Evolutionary conservation across 352 stramenopile genomes (phyloP).

Genomic region (Phytopythium ostracodes): DNA sequence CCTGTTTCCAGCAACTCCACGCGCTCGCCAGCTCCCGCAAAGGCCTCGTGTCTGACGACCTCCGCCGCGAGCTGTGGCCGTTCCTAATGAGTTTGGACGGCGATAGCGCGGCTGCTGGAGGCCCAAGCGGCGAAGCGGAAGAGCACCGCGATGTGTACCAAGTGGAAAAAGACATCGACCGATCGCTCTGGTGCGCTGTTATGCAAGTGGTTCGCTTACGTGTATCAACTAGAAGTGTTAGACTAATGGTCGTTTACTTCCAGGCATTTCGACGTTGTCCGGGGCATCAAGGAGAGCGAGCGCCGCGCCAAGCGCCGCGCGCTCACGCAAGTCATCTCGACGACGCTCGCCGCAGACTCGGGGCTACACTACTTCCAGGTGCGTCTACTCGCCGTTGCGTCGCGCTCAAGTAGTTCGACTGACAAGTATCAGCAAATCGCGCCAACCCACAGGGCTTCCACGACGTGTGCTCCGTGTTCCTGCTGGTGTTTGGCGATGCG

Average conservation of each 20-base stretch:
- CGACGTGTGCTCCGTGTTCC: slow-evolving; percentile 88
- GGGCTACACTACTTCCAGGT: slow-evolving; percentile 82
- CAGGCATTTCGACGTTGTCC: slow-evolving; percentile 73
- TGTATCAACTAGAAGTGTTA: background rate
- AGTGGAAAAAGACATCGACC: slow-evolving; percentile 83
- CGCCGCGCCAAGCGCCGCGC: slow-evolving; percentile 50
- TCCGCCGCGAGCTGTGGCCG: slow-evolving; percentile 60
- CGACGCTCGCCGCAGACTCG: slow-evolving; percentile 37
- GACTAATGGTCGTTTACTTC: background rate
- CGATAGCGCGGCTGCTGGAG: slow-evolving; percentile 9
- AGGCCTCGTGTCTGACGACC: slow-evolving; percentile 53
- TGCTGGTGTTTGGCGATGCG: slow-evolving; percentile 77
- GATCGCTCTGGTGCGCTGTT: slow-evolving; percentile 56
- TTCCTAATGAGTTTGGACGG: slow-evolving; percentile 36
- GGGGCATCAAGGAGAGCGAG: slow-evolving; percentile 56
- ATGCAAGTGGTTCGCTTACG: background rate
- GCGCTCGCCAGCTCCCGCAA: slow-evolving; percentile 47
- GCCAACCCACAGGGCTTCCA: slow-evolving; percentile 81
- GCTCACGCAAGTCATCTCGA: slow-evolving; percentile 60
- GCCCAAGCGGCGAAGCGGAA: slow-evolving; percentile 7
- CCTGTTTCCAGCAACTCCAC: slow-evolving; percentile 50
- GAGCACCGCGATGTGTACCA: slow-evolving; percentile 61
- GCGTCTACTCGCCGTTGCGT: background rate
- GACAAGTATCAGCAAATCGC: background rate
- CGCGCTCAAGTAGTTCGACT: no score